Percentiles rank a stretch among this genome's conserved stretches.
These are phyloP conservation scores for Chytridiales sp. DNA, from an alignment of 371 early-diverging fungal genomes.

Conservation along the genomic window DNA sequence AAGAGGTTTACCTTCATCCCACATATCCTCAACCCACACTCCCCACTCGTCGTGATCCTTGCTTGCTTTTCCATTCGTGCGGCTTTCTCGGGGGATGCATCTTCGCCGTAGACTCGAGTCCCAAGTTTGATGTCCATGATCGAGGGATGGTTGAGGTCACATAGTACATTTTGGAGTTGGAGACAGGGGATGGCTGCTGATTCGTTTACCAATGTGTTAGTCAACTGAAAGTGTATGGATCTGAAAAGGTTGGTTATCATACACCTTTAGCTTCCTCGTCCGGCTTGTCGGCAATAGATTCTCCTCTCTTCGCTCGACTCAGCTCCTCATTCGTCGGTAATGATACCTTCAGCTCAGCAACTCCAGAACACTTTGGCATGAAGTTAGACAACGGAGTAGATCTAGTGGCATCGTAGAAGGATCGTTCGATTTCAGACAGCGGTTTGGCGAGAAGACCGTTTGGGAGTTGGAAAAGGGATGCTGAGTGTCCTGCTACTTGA, in stretches of 20 bases:
- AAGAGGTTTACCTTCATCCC: slow-evolving; percentile 40
- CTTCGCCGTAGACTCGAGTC: slow-evolving; percentile 39
- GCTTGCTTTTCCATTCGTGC: slow-evolving; percentile 43
- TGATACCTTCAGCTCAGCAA: no score
- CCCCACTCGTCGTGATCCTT: slow-evolving; percentile 35
- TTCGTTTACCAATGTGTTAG: not conserved
- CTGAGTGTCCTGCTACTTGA: slow-evolving; percentile 38
- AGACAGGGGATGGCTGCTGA: not conserved
- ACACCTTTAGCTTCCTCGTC: no score
- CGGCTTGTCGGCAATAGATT: no score
- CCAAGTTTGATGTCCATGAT: slow-evolving; percentile 48
- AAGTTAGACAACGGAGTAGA: not conserved
- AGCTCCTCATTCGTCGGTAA: slow-evolving; percentile 6
- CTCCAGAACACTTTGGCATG: not conserved
- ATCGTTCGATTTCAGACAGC: slow-evolving; percentile 11
- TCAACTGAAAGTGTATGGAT: no score
- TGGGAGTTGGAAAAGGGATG: slow-evolving; percentile 12
- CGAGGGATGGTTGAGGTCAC: slow-evolving; percentile 21
- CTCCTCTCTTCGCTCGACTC: no score
- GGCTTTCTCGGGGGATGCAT: slow-evolving; percentile 36
- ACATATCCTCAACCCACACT: slow-evolving; percentile 43
- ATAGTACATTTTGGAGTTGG: slow-evolving; percentile 33
- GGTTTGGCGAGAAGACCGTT: slow-evolving; percentile 20
- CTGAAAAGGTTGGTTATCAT: no score
- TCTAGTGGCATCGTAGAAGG: slow-evolving; percentile 18